These are phyloP conservation scores for Mallotus nudiflorus DNA, from an alignment of 345 rosid genomes.

Conservation along the genomic window DNA sequence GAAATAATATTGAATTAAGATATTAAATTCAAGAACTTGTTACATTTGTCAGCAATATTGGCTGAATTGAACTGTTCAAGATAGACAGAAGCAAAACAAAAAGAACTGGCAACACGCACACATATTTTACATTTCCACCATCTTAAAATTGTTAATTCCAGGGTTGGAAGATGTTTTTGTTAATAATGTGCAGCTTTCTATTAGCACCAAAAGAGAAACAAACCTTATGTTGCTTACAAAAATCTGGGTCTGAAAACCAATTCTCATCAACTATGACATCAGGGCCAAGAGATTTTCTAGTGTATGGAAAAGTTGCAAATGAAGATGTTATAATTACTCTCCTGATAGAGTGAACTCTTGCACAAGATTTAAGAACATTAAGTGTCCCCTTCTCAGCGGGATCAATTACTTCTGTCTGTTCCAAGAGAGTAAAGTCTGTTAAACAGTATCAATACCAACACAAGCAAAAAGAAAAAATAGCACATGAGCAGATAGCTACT, in stretches of 20 bases:
- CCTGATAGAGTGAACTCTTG: slow-evolving; percentile 33
- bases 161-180: neutral
- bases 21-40: no score
- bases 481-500: no score
- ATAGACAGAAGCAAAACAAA: neutral
- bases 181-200: no score
- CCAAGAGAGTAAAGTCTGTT: no score
- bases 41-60: slow-evolving; percentile 5
- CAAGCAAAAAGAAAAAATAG: neutral
- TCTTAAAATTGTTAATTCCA: neutral
- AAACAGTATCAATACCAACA: no score
- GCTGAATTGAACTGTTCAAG: neutral
- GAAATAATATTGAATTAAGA: no score
- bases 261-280: slow-evolving; percentile 15
- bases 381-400: slow-evolving; percentile 62
- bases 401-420: slow-evolving; percentile 82
- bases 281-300: slow-evolving; percentile 11
- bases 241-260: slow-evolving; percentile 16
- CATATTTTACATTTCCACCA: neutral
- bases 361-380: slow-evolving; percentile 15
- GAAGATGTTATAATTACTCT: slow-evolving; percentile 57
- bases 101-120: no score
- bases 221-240: slow-evolving; percentile 5
- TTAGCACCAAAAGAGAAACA: neutral
- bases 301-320: neutral